Percentiles rank a stretch among this genome's conserved stretches.
Evolutionary conservation across 192 early-diverging fungal species (phyloP).

Genomic region (Piromyces finnis): DNA sequence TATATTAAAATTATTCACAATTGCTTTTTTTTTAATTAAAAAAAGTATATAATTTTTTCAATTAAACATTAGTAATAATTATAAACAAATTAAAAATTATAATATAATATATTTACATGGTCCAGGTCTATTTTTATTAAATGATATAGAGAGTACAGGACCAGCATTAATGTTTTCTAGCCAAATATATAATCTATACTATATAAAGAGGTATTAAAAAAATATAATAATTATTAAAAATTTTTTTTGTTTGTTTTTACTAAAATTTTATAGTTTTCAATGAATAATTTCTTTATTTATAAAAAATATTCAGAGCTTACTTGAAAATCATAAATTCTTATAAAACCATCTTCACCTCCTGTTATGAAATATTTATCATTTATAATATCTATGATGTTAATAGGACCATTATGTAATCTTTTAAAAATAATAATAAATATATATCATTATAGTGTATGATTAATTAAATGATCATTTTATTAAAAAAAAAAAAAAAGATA

Average conservation of each 20-base stretch:
- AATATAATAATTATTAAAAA: too few relatives aligned
- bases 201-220: background rate
- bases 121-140: background rate
- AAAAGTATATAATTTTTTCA: too few relatives aligned
- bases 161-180: background rate
- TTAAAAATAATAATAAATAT: background rate
- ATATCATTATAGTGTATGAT: too few relatives aligned
- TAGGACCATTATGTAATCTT: slow-evolving; percentile 21
- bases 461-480: too few relatives aligned
- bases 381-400: slow-evolving; percentile 15
- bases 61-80: too few relatives aligned
- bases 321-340: slow-evolving; percentile 35
- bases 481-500: too few relatives aligned
- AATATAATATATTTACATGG: background rate
- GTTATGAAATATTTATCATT: slow-evolving; percentile 23
- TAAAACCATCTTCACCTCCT: slow-evolving; percentile 25
- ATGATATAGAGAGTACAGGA: background rate
- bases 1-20: background rate
- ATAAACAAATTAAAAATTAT: too few relatives aligned
- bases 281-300: too few relatives aligned
- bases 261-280: too few relatives aligned
- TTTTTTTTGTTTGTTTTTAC: too few relatives aligned
- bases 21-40: background rate
- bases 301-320: slow-evolving; percentile 1
- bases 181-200: background rate